phyloP scores from a whole-genome alignment of 139 green algal species.

The Volvox africanus region DNA sequence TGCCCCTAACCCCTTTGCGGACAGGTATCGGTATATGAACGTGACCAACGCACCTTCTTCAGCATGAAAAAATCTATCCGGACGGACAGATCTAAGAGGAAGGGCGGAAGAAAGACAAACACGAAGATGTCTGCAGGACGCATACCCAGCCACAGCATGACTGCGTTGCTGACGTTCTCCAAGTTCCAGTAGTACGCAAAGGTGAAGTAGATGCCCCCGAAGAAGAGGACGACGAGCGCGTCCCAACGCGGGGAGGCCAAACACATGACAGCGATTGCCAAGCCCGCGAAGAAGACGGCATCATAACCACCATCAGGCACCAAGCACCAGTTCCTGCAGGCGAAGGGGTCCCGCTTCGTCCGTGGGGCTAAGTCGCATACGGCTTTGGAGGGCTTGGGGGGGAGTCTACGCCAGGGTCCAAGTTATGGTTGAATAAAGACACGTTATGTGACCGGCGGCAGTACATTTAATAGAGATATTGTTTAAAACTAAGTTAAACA shows the following conservation, averaged over 20 bases:
- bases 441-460: too few species aligned
- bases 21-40: too few species aligned
- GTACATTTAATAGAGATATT: too few species aligned
- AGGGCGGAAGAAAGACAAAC: conserved; percentile 89
- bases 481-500: too few species aligned
- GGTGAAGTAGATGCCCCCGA: conserved; percentile 51
- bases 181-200: conserved; percentile 55
- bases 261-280: conserved; percentile 51
- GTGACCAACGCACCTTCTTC: conserved; percentile 70
- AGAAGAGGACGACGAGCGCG: conserved; percentile 49
- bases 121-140: conserved; percentile 81
- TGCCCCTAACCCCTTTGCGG: too few species aligned
- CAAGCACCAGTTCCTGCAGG: conserved; percentile 41
- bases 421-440: too few species aligned
- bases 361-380: too few species aligned
- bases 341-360: too few species aligned
- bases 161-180: conserved; percentile 57
- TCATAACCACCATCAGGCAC: conserved; percentile 50
- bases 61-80: conserved; percentile 93
- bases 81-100: conserved; percentile 77
- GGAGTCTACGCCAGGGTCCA: too few species aligned
- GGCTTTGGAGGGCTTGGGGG: too few species aligned
- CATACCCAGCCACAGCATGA: conserved; percentile 62
- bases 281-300: conserved; percentile 53
- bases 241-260: conserved; percentile 54